These are phyloP conservation scores for Clausena lansium DNA, from an alignment of 345 rosid species.

Conservation along the genomic window DNA sequence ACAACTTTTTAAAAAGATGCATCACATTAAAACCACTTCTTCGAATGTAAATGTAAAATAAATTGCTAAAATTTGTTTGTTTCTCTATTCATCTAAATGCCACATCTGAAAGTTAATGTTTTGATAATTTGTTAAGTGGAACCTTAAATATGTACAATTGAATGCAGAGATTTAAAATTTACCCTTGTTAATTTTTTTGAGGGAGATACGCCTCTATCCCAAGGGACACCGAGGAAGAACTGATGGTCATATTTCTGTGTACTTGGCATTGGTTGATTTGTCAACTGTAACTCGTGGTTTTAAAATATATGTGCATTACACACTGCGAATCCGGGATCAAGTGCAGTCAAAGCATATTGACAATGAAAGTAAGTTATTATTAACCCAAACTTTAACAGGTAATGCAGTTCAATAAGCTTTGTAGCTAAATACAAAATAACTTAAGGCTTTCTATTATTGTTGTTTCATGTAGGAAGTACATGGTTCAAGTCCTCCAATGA, in stretches of 20 bases:
- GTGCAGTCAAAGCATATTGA: constrained; percentile 20
- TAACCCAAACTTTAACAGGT: constrained; percentile 20
- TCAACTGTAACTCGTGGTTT: too few relatives aligned
- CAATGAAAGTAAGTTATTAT: constrained; percentile 12
- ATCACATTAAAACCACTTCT: too few relatives aligned
- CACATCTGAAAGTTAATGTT: too few relatives aligned
- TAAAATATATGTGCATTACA: too few relatives aligned
- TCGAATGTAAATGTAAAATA: too few relatives aligned
- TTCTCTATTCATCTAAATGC: too few relatives aligned
- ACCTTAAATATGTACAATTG: too few relatives aligned
- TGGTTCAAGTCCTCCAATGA: constrained; percentile 32
- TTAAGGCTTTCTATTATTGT: background rate
- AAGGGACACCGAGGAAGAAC: constrained; percentile 18
- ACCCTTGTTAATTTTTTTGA: too few relatives aligned
- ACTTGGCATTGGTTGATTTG: background rate
- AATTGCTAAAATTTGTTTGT: too few relatives aligned
- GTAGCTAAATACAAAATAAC: background rate
- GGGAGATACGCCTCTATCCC: constrained; percentile 25
- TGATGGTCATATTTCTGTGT: constrained; percentile 27
- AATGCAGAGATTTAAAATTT: too few relatives aligned
- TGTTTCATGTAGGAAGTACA: constrained; percentile 21
- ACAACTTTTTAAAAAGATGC: too few relatives aligned
- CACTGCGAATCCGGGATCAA: constrained; percentile 21
- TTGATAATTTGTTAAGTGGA: too few relatives aligned
- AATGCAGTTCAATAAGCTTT: background rate